phyloP scores from a whole-genome alignment of 2,329 filamentous ascomycete genomes.

The Lasiodiplodia sp. region DNA sequence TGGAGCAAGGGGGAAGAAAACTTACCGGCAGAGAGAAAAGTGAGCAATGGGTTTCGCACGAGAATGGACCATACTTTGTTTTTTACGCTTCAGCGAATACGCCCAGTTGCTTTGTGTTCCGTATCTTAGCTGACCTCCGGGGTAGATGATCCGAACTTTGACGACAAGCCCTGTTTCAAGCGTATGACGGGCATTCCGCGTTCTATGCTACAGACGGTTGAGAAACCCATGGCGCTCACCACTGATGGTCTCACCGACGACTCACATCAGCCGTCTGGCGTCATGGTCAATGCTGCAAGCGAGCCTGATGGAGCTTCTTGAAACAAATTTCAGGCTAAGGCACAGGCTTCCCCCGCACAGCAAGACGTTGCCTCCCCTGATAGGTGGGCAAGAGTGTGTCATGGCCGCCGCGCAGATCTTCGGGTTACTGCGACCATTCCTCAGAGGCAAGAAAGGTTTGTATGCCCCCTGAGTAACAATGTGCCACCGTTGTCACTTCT shows the following conservation, averaged over 20 bases:
- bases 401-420: too few species aligned
- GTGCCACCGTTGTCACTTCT: too few species aligned
- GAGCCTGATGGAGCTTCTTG: conserved; percentile 95
- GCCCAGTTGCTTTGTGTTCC: too few species aligned
- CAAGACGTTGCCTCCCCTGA: conserved; percentile 78
- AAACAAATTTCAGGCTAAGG: conserved; percentile 96
- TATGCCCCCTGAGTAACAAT: too few species aligned
- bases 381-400: conserved; percentile 49
- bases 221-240: conserved; percentile 79
- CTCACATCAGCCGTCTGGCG: conserved; percentile 79
- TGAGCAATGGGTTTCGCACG: too few species aligned
- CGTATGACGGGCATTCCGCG: conserved; percentile 95
- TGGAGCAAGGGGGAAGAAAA: too few species aligned
- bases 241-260: conserved; percentile 81
- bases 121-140: too few species aligned
- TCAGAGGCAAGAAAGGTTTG: too few species aligned
- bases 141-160: conserved; percentile 86
- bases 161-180: conserved; percentile 91
- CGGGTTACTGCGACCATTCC: too few species aligned
- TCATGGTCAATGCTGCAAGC: conserved; percentile 98
- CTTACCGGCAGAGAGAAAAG: too few species aligned
- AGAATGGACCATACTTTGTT: too few species aligned
- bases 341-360: conserved; percentile 82
- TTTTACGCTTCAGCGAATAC: too few species aligned
- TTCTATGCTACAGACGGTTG: conserved; percentile 93